Percentiles rank a stretch among this genome's conserved stretches.
Evolutionary conservation across 805 yeast genomes (phyloP).

Genomic region (Yamadazyma phyllophila): DNA sequence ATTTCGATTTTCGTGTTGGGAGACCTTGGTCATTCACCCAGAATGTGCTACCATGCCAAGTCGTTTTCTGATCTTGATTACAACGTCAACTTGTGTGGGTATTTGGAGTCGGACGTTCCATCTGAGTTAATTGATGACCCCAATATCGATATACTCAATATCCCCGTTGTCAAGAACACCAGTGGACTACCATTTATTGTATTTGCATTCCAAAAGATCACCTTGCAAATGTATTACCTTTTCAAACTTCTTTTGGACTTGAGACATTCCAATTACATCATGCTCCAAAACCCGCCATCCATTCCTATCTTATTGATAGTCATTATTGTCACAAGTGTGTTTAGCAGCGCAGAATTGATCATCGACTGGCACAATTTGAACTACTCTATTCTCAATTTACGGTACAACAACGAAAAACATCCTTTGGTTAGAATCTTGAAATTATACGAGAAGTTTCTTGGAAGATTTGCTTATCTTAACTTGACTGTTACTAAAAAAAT

Average conservation of each 20-base stretch:
- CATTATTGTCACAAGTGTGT: constrained; percentile 48
- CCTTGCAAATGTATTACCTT: constrained; percentile 51
- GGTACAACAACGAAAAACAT: constrained; percentile 51
- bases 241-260: constrained; percentile 48
- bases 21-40: constrained; percentile 91
- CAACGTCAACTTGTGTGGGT: constrained; percentile 83
- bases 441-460: constrained; percentile 61
- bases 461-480: constrained; percentile 65
- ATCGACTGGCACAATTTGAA: constrained; percentile 98
- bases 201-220: constrained; percentile 60
- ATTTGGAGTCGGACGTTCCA: constrained; percentile 58
- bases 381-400: constrained; percentile 72
- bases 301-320: constrained; percentile 74
- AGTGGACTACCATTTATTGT: constrained; percentile 49
- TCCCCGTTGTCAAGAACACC: constrained; percentile 39
- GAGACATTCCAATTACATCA: constrained; percentile 62
- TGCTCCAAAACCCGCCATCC: constrained; percentile 92
- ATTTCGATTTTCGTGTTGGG: constrained; percentile 84
- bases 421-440: constrained; percentile 61
- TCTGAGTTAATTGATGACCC: constrained; percentile 47
- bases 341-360: constrained; percentile 58
- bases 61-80: constrained; percentile 71
- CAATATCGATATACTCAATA: constrained; percentile 50
- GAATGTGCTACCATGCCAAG: constrained; percentile 87
- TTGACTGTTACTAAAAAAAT: constrained; percentile 78